A percentile compares a stretch with the other conserved stretches of the same genome.
Conservation (phyloP, 2,329 filamentous ascomycete species). For the Seiridium unicorne region DNA sequence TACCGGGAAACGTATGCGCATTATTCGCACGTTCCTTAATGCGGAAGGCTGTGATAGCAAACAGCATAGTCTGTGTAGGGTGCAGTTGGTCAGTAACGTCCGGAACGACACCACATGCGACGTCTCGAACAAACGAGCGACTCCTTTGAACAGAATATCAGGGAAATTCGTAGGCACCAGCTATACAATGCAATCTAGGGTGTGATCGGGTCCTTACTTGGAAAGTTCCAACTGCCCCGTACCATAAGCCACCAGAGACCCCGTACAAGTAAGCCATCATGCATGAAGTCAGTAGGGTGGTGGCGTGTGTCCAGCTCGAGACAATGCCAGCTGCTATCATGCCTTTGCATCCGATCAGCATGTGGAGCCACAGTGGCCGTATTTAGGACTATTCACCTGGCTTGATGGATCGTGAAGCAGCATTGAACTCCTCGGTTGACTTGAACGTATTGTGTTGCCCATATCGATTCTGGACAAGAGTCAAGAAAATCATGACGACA, state of each 20-base stretch:
- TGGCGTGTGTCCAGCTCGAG: constrained; percentile 47
- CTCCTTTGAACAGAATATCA: too few species aligned
- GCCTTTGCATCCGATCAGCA: constrained; percentile 18
- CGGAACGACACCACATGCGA: too few species aligned
- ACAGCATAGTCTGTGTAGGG: constrained; percentile 34
- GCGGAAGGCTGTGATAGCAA: constrained; percentile 38
- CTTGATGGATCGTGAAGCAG: constrained; percentile 39
- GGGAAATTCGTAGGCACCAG: too few species aligned
- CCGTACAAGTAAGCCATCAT: constrained; percentile 41
- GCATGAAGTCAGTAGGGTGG: constrained; percentile 39
- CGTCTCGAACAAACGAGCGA: too few species aligned
- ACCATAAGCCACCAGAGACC: constrained; percentile 38
- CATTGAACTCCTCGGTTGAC: constrained; percentile 45
- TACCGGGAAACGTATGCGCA: constrained; percentile 36
- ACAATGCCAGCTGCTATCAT: constrained; percentile 46
- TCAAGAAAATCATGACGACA: constrained; percentile 31
- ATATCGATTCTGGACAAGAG: not conserved
- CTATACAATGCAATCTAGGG: too few species aligned
- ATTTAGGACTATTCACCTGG: constrained; percentile 16
- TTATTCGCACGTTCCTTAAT: constrained; percentile 38
- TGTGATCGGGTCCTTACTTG: not conserved
- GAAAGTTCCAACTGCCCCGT: constrained; percentile 33
- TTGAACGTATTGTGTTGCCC: constrained; percentile 34
- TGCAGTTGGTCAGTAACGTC: too few species aligned
- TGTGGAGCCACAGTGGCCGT: too few species aligned